Evolutionary conservation across 1,284 basidiomycete species (phyloP), one percentile per base, ranked within the genome.

Genomic region (Trametes polyzona): DNA sequence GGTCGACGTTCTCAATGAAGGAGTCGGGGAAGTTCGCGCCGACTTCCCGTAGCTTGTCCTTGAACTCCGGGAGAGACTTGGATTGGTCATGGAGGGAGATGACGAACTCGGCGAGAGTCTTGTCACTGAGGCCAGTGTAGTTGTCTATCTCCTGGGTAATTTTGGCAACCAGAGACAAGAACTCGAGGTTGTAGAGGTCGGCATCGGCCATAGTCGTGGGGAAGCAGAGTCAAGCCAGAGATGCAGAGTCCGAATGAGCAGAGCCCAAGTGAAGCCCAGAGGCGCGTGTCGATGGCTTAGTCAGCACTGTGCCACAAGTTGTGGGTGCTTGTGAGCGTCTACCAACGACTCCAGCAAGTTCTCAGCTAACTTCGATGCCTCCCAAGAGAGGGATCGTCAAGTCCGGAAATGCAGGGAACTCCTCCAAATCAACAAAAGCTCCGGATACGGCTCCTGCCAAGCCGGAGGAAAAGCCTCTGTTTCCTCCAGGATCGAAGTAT

Each of bases 31-130:
- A 96, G 61, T 88, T 87, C 32, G 95, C 93, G 36, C 91, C 95
- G 54, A 87, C 82, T 62, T 90, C 88, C 57, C 83, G 81, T 50
- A 99, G 83, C 71, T 93, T 92, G 44, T 75, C 68, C 74, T 95
- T 93, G 84, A 99, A 99, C 54, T 87, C 83, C 12, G 77, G 73
- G 42, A 93, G 78, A 58, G 84, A 86, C 65, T 83, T 91, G 68
- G 91, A 90, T 66, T 93, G 78, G 64, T 93, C 91, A 75, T 99
- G 96, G 51, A 98, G 83, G 69, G 85, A 79, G 63, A 99, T 96
- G 62, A 98, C 86, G 76, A 97, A 99, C 77, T 99, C 96, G 24
- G 96, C 95, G 32, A 96, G 81, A 11, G 90, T 90, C 70, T 95
- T 96, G 80, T 98, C 95, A 71, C 90, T 92, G 52, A 90, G 76